Evolutionary conservation across 768 basidiomycete species (phyloP), one percentile per base, ranked within the genome.

Genomic region (Tylopilus intermedius): DNA sequence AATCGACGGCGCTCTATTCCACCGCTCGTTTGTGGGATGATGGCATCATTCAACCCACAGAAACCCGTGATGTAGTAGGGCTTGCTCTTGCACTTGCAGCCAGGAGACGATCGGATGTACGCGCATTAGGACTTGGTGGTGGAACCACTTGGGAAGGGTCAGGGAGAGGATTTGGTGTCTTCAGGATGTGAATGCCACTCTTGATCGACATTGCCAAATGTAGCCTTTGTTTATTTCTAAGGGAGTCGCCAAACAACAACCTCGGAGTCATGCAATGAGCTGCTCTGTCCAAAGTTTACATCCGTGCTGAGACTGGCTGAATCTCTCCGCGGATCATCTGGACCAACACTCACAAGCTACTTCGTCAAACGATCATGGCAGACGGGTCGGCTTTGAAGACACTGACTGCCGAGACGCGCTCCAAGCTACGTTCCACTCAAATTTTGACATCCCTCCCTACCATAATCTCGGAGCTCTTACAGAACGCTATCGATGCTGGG

Each of bases 1-100:
- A 97, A 67, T 93, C 92, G 13, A 86, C 84, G 1, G 89, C 93
- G 4, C 64, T 88, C 15, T 97, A 93, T 57, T 91, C 91, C 2
- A 89, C 88, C 1, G 94, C 94, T 10, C 82, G 91, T n/a, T 71
- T 97, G 50, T 96, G 91, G 93, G 93, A 94, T 62, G 90, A 94
- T 59, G 90, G 90, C 2, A 88, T 96, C 51, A 92, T 97, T 68
- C 81, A 79, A 58, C 94, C 94, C 5, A 81, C 81, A 8, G 93
- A 96, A 62, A 96, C 94, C 0, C 76, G 94, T 51, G 86, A 93
- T 68, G 84, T 89, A 1, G 78, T 96, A 41, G 94, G 93, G 5
- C 76, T 97, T 5, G 88, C 84, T n/a, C 79, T 97, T 8, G 88
- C 86, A 9, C 74, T 97, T n/a, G 81, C 88, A 45, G 79, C 78